phyloP scores from a whole-genome alignment of 139 green algal species.

The Coccomyxa sp. region DNA sequence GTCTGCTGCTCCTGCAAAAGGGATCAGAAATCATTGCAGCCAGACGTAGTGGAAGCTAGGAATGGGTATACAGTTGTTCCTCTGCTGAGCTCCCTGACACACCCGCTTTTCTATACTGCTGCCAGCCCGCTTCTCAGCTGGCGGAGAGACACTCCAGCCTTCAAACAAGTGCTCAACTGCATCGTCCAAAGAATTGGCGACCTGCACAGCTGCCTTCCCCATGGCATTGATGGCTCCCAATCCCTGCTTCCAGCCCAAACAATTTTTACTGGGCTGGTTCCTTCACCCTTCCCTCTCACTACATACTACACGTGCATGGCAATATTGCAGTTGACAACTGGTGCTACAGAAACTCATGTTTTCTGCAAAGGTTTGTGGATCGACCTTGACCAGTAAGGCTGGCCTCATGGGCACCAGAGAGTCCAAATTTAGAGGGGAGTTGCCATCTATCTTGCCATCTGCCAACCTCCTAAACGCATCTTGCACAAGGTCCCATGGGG shows the following conservation, averaged over 20 bases:
- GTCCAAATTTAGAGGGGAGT: neutral
- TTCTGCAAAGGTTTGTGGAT: neutral
- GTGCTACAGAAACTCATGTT: neutral
- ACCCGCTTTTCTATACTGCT: too few species aligned
- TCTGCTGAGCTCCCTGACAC: too few species aligned
- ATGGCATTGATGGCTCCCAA: constrained; percentile 9
- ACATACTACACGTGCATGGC: neutral
- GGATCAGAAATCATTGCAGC: too few species aligned
- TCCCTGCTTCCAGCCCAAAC: neutral
- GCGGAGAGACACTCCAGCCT: neutral
- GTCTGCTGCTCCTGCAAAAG: too few species aligned
- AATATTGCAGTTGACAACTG: neutral
- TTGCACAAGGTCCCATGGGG: neutral
- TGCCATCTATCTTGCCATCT: neutral
- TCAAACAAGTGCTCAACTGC: constrained; percentile 13
- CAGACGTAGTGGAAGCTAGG: too few species aligned
- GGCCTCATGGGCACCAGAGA: neutral
- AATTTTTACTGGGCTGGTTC: too few species aligned
- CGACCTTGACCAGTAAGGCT: neutral
- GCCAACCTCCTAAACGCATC: neutral
- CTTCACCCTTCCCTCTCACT: too few species aligned
- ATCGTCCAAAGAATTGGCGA: constrained; percentile 8
- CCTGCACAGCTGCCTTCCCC: constrained; percentile 1
- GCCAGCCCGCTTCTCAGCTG: neutral
- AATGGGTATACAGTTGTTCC: too few species aligned